These are phyloP conservation scores for Plasmodium vinckei DNA, from an alignment of 169 alveolate species.

Conservation along the genomic window DNA sequence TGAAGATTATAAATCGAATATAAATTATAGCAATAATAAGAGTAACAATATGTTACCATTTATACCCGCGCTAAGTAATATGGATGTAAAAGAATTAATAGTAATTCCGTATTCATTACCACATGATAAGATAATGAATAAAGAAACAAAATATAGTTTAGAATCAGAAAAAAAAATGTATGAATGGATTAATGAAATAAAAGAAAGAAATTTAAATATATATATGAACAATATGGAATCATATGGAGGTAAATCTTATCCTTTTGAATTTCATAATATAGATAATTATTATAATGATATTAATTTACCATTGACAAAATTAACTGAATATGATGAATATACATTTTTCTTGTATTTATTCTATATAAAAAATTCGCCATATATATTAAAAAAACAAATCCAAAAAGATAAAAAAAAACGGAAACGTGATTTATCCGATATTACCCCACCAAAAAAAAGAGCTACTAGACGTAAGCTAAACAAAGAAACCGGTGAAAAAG, in stretches of 20 bases:
- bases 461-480: constrained; percentile 51
- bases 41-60: not conserved
- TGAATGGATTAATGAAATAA: constrained; percentile 51
- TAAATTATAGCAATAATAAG: too few species aligned
- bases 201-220: constrained; percentile 31
- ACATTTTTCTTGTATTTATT: constrained; percentile 71
- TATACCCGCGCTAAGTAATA: constrained; percentile 8
- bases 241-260: constrained; percentile 55
- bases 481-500: constrained; percentile 30
- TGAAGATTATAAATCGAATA: not conserved
- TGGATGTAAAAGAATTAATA: constrained; percentile 55
- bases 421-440: constrained; percentile 59
- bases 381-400: constrained; percentile 72
- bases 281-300: constrained; percentile 42
- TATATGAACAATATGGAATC: constrained; percentile 68
- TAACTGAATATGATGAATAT: constrained; percentile 63
- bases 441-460: constrained; percentile 53
- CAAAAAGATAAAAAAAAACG: constrained; percentile 68
- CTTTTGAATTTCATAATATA: constrained; percentile 67
- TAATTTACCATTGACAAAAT: constrained; percentile 37
- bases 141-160: constrained; percentile 22
- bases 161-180: constrained; percentile 13
- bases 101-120: constrained; percentile 50
- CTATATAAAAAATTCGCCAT: constrained; percentile 49
- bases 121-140: constrained; percentile 21